A percentile compares a stretch with the other conserved stretches of the same genome.
Evolutionary conservation across 2,329 filamentous ascomycete genomes (phyloP).

Genomic region (Madurella mycetomatis): DNA sequence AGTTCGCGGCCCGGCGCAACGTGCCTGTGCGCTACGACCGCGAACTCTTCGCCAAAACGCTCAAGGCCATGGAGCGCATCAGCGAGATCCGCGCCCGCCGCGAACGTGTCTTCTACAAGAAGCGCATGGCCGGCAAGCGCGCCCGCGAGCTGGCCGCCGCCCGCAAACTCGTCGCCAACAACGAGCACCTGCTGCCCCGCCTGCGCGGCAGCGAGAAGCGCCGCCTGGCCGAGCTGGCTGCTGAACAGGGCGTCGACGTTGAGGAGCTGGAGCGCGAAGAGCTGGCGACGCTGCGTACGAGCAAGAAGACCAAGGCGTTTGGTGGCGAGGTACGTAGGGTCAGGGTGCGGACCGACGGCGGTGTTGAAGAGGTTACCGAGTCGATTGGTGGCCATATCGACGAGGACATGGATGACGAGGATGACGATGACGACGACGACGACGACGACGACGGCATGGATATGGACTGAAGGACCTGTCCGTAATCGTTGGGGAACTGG

Average conservation of each 20-base stretch:
- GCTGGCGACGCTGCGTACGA: slow-evolving; percentile 22
- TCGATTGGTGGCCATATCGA: slow-evolving; percentile 25
- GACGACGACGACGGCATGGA: slow-evolving; percentile 39
- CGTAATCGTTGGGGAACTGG: neutral
- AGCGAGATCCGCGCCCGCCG: slow-evolving; percentile 76
- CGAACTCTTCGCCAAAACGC: slow-evolving; percentile 78
- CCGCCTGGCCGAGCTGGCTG: slow-evolving; percentile 53
- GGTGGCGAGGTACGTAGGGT: slow-evolving; percentile 39
- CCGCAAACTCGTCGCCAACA: slow-evolving; percentile 83
- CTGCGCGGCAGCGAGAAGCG: slow-evolving; percentile 65
- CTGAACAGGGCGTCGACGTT: slow-evolving; percentile 40
- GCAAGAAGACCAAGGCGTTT: slow-evolving; percentile 34
- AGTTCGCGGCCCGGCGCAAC: slow-evolving; percentile 90
- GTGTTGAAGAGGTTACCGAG: slow-evolving; percentile 38
- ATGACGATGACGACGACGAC: slow-evolving; percentile 36
- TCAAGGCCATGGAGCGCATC: slow-evolving; percentile 89
- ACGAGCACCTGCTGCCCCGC: slow-evolving; percentile 84
- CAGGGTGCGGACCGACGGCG: slow-evolving; percentile 37
- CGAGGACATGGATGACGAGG: slow-evolving; percentile 31
- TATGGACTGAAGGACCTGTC: slow-evolving; percentile 34
- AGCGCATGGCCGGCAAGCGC: slow-evolving; percentile 86
- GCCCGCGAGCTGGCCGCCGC: slow-evolving; percentile 74
- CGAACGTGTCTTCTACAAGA: slow-evolving; percentile 91
- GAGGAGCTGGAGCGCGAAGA: slow-evolving; percentile 36
- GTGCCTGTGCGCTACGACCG: slow-evolving; percentile 94